These are phyloP conservation scores for Talaromyces rugulosus DNA, from an alignment of 2,329 filamentous ascomycete genomes.

Conservation along the genomic window DNA sequence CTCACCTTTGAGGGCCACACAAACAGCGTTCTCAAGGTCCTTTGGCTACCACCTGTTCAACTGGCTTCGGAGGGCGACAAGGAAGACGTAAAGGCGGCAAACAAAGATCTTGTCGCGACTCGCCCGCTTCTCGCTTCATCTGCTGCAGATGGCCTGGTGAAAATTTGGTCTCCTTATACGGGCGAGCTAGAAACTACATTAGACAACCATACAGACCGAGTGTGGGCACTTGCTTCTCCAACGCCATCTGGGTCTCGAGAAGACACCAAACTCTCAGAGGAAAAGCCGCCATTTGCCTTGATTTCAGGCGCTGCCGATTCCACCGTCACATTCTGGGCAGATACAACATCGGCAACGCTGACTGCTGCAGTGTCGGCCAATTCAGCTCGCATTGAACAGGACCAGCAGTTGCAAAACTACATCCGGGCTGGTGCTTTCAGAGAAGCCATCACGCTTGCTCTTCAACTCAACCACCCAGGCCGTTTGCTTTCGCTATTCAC, in stretches of 20 bases:
- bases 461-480: constrained; percentile 91
- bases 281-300: constrained; percentile 54
- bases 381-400: constrained; percentile 80
- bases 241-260: constrained; percentile 33
- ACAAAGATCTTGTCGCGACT: constrained; percentile 23
- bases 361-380: constrained; percentile 69
- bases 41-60: constrained; percentile 66
- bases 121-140: constrained; percentile 65
- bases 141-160: constrained; percentile 90
- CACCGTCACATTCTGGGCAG: constrained; percentile 91
- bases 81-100: constrained; percentile 28
- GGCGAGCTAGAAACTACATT: constrained; percentile 85
- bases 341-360: constrained; percentile 79
- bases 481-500: constrained; percentile 81
- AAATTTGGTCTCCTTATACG: constrained; percentile 86
- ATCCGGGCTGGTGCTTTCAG: constrained; percentile 84
- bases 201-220: constrained; percentile 94
- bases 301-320: constrained; percentile 91
- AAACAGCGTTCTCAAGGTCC: constrained; percentile 89
- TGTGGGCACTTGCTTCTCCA: constrained; percentile 81
- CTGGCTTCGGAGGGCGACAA: constrained; percentile 32
- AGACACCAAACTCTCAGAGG: constrained; percentile 31
- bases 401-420: constrained; percentile 90
- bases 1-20: constrained; percentile 95
- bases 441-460: constrained; percentile 84